These are phyloP conservation scores for Gyromitra esculenta DNA, from an alignment of 2,329 filamentous ascomycete species.

Conservation along the genomic window DNA sequence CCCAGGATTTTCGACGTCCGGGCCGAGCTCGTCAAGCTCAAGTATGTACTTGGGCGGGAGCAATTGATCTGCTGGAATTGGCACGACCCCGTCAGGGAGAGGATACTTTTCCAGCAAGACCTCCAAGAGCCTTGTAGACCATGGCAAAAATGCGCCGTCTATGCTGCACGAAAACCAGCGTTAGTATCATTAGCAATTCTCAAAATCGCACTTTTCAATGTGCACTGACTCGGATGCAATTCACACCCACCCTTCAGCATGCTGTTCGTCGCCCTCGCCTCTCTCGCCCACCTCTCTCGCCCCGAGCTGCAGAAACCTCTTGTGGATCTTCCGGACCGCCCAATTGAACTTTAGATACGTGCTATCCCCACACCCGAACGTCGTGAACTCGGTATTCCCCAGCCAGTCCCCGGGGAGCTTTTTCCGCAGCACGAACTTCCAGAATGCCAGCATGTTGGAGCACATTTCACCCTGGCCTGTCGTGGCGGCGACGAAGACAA, in stretches of 20 bases:
- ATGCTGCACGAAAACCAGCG: conserved; percentile 66
- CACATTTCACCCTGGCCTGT: conserved; percentile 96
- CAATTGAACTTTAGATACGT: conserved; percentile 97
- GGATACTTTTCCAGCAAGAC: conserved; percentile 75
- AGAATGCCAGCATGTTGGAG: conserved; percentile 81
- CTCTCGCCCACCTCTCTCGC: conserved; percentile 77
- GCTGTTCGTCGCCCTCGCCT: conserved; percentile 92
- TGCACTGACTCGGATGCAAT: conserved; percentile 17
- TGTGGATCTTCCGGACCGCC: conserved; percentile 86
- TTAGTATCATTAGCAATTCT: neutral
- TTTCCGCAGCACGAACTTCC: conserved; percentile 83
- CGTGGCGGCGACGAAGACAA: conserved; percentile 86
- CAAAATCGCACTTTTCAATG: neutral
- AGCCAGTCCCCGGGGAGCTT: conserved; percentile 78
- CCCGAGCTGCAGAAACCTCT: conserved; percentile 83
- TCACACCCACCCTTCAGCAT: conserved; percentile 80
- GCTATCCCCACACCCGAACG: conserved; percentile 92
- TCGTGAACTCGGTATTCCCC: conserved; percentile 75
- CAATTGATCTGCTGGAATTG: conserved; percentile 77
- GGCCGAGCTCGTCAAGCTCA: conserved; percentile 59
- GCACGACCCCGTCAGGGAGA: conserved; percentile 71
- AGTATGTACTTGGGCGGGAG: conserved; percentile 79
- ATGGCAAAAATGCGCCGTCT: conserved; percentile 82
- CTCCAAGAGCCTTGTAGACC: conserved; percentile 74
- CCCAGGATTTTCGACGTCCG: conserved; percentile 3